Conservation (phyloP, 2,329 filamentous ascomycete genomes). For the Epichloe sylvatica region DNA sequence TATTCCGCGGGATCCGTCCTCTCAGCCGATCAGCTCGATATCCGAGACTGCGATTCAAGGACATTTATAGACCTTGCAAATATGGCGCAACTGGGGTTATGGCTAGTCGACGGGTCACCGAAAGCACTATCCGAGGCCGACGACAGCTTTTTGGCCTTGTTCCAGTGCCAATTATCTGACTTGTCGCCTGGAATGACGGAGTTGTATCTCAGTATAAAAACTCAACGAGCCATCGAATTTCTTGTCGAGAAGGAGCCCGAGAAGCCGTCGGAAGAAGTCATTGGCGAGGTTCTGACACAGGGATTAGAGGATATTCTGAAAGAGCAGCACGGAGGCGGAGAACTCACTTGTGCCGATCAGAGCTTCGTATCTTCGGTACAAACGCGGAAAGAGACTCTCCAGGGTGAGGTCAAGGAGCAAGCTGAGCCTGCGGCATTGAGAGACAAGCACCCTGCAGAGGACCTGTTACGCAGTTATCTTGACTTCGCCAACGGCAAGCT, state of each 20-base stretch:
- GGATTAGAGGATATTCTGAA: conserved; percentile 38
- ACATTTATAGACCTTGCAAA: conserved; percentile 33
- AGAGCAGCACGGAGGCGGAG: conserved; percentile 17
- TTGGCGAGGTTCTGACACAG: conserved; percentile 42
- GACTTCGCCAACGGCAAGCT: conserved; percentile 21
- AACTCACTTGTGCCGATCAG: conserved; percentile 22
- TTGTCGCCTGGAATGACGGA: conserved; percentile 28
- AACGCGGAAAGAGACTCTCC: conserved; percentile 20
- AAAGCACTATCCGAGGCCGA: conserved; percentile 29
- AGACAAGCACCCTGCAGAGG: conserved; percentile 26
- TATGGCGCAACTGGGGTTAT: conserved; percentile 31
- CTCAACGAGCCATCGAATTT: conserved; percentile 37
- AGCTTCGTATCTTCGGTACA: conserved; percentile 20
- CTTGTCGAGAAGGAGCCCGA: conserved; percentile 36
- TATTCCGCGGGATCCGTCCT: conserved; percentile 21
- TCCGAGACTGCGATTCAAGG: conserved; percentile 19
- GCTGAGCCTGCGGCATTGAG: conserved; percentile 17
- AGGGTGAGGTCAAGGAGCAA: conserved; percentile 15
- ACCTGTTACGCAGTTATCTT: conserved; percentile 23
- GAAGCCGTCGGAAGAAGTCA: conserved; percentile 34
- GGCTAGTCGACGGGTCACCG: conserved; percentile 24
- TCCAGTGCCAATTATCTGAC: conserved; percentile 32
- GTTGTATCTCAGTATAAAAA: conserved; percentile 33
- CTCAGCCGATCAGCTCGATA: conserved; percentile 20
- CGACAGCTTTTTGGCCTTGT: conserved; percentile 29